These are phyloP conservation scores for Psilocybe mexicana DNA, from an alignment of 1,284 basidiomycete genomes.

Conservation along the genomic window DNA sequence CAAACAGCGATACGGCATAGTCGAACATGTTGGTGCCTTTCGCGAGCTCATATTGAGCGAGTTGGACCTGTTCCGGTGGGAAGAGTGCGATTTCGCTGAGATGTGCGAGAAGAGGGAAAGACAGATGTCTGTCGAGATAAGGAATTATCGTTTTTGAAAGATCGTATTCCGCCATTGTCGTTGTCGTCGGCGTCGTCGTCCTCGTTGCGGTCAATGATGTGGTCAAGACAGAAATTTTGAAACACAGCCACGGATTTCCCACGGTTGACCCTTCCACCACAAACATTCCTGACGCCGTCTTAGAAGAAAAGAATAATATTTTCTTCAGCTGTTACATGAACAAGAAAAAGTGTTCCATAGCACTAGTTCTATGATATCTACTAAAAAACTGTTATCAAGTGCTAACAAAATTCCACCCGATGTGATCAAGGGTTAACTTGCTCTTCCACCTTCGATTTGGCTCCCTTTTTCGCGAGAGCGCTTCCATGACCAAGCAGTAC, in stretches of 20 bases:
- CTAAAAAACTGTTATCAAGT: too few relatives aligned
- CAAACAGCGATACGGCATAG: slow-evolving; percentile 80
- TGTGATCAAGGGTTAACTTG: not conserved
- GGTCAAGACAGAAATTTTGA: slow-evolving; percentile 18
- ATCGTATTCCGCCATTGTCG: slow-evolving; percentile 79
- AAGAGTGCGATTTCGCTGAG: slow-evolving; percentile 77
- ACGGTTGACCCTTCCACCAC: not conserved
- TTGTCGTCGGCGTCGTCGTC: slow-evolving; percentile 11
- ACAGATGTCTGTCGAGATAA: slow-evolving; percentile 92
- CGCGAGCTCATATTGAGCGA: slow-evolving; percentile 95
- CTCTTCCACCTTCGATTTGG: not conserved
- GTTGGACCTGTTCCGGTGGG: slow-evolving; percentile 72
- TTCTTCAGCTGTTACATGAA: too few relatives aligned
- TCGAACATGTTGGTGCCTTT: slow-evolving; percentile 97
- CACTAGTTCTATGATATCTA: too few relatives aligned
- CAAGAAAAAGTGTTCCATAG: too few relatives aligned
- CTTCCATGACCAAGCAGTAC: slow-evolving; percentile 11
- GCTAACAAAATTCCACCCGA: not conserved
- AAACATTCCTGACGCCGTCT: too few relatives aligned
- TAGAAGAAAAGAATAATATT: too few relatives aligned
- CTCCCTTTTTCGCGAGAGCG: not conserved
- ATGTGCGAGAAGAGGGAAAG: slow-evolving; percentile 89
- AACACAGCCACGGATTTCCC: slow-evolving; percentile 20
- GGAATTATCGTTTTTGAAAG: slow-evolving; percentile 91
- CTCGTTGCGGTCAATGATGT: slow-evolving; percentile 5